These are phyloP conservation scores for Omphalea diandra DNA, from an alignment of 441 rosid genomes.

Conservation along the genomic window DNA sequence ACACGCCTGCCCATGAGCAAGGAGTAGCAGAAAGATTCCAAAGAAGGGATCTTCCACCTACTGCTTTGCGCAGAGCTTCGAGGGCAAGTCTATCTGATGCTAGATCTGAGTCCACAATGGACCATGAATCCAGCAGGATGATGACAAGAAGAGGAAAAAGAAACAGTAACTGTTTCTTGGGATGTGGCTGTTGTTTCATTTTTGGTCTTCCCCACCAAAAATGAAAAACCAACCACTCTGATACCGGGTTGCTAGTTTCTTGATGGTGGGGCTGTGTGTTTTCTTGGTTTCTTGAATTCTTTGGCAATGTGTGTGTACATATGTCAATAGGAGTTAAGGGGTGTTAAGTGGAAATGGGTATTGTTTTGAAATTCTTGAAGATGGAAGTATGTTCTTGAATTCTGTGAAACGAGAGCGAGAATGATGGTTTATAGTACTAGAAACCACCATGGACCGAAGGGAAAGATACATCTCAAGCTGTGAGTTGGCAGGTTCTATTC, in stretches of 20 bases:
- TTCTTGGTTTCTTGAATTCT: conserved; percentile 8
- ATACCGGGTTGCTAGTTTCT: background rate
- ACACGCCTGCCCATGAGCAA: conserved; percentile 81
- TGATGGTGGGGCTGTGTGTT: background rate
- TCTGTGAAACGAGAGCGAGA: background rate
- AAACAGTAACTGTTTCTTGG: background rate
- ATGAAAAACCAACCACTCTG: conserved; percentile 2
- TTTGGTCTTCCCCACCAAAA: conserved; percentile 13
- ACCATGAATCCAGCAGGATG: conserved; percentile 25
- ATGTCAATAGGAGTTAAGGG: too few relatives aligned
- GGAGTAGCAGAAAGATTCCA: conserved; percentile 62
- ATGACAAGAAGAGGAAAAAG: background rate
- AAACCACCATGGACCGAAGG: background rate
- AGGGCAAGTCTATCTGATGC: conserved; percentile 71
- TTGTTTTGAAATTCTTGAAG: background rate
- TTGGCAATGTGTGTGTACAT: background rate
- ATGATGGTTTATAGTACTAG: background rate
- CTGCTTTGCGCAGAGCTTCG: conserved; percentile 58
- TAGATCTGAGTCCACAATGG: conserved; percentile 50
- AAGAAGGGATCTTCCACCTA: conserved; percentile 70
- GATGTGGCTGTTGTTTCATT: conserved; percentile 20
- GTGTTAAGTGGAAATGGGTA: background rate
- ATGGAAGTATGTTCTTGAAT: background rate
- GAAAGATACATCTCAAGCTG: background rate
- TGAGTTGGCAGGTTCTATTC: background rate